Base-by-base conservation (phyloP, 768 basidiomycete genomes). In the Suillus occidentalis region DNA sequence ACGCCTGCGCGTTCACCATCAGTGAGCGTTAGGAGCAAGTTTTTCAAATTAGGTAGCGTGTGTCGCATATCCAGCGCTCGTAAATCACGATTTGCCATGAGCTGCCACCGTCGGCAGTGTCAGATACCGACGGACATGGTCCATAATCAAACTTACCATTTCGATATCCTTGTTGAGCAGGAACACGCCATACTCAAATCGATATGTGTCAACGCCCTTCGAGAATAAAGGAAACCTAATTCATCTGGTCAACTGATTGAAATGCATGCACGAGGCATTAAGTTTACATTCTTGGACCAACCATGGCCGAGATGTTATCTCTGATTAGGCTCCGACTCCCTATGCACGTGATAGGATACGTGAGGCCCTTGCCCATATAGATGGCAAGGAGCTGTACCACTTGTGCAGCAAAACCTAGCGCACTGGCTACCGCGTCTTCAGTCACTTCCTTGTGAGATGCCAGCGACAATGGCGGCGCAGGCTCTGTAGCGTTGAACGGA, bases 151-250 rank as follows among this genome's bases (percentile, higher is more conserved):
- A 7, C 70, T 56, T 68, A 96, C 95, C 85, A 95, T 83, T 79
- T 99, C 97, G 68, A 99, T 95, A 76, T 99, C 84, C 77, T 99
- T 99, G 80, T 99, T 99, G 39, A 99, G 82, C 49, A 99, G 78
- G 76, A 95, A 99, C 5, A 99, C 97, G 4, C 89, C 97, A 79
- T 99, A 99, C 76, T 99, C 97, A 72, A 97, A 99, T 31, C 97
- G 85, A 78, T 98, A 99, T 50, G 90, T 91, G 74, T 99, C 97
- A 64, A 98, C 96, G 6, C 96, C 95, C 78, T 87, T 92, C 1
- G 93, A 89, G 76, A 94, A 99, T 37, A 99, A 79, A 20, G 97
- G 97, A 76, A 99, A 99, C 85, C 96, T 97, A 69, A 52, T 16
- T 56, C 64, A 45, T 39, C 50, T 28, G 20, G 55, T 76, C 63